Base-by-base conservation (phyloP, 2,329 filamentous ascomycete genomes). In the Aureobasidium zeae region DNA sequence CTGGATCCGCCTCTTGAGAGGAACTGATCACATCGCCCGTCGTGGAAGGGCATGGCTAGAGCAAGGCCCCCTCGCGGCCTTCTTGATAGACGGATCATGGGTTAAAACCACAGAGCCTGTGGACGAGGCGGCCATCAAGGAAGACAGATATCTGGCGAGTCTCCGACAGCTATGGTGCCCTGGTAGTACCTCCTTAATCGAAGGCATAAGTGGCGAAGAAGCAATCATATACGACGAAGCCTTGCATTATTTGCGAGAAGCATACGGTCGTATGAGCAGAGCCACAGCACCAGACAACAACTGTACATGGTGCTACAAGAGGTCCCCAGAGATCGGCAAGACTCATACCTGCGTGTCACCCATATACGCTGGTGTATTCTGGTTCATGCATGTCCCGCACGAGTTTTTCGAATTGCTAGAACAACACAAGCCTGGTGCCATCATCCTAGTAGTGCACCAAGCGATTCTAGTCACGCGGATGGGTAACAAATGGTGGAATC, bases 381-480 rank as follows among this genome's bases (percentile, higher is more conserved):
- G 43, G 43, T 38, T 36, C 2, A 28, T 45, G 34, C 33, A 36
- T 6, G 21, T 45, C 3, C 26, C 43, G n/a, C 6, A 15, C 6
- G 33, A 38, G 5, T 45, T 45, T 15, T 45, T 45, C 19, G 33
- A 45, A 7, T 29, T 45, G 33, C 12, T 45, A n/a, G 43, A 45
- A 12, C 32, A 38, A n/a, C 43, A 36, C 10, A 45, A 45, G n/a
- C 35, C 34, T 19, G 21, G 37, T 11, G 43, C 34, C 7, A 20
- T 45, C 4, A 13, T 45, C 4, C 20, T 45, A 5, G 15, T 45
- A 13, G 26, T 26, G 20, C 28, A 45, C n/a, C 32, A 45, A 30
- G 43, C 26, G 16, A 28, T 38, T 11, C 21, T 45, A 4, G 28
- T 45, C 19, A 45, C 30, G 21, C 33, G 43, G 3, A 33, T 32